phyloP scores from a whole-genome alignment of 176 grass and related monocot species.

The Oryza punctata region DNA sequence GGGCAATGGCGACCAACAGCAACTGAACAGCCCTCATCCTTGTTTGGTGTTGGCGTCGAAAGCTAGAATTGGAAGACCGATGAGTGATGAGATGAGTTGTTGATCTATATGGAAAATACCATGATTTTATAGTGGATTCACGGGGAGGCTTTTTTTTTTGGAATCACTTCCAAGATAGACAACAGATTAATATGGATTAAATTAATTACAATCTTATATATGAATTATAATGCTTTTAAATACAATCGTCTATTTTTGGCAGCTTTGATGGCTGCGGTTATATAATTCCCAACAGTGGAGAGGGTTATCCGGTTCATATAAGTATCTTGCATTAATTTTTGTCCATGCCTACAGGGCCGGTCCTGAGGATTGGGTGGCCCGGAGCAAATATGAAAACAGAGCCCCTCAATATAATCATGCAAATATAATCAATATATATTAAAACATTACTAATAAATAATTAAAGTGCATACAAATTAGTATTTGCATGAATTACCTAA shows the following conservation, averaged over 20 bases:
- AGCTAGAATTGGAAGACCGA: neutral
- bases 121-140: slow-evolving; percentile 1
- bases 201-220: neutral
- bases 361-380: too few species aligned
- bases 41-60: neutral
- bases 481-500: too few species aligned
- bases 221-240: neutral
- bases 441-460: too few species aligned
- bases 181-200: neutral
- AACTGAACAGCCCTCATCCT: slow-evolving; percentile 2
- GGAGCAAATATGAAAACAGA: too few species aligned
- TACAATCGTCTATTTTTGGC: neutral
- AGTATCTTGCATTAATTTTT: too few species aligned
- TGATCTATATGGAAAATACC: neutral
- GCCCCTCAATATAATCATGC: too few species aligned
- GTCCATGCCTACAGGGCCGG: too few species aligned
- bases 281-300: too few species aligned
- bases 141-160: neutral
- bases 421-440: too few species aligned
- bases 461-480: too few species aligned
- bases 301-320: too few species aligned
- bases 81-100: neutral
- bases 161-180: neutral
- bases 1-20: neutral
- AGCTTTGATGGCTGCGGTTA: too few species aligned